A percentile compares a stretch with the other conserved stretches of the same genome.
These are phyloP conservation scores for Huntiella moniliformis DNA, from an alignment of 2,329 filamentous ascomycete genomes.

Conservation along the genomic window DNA sequence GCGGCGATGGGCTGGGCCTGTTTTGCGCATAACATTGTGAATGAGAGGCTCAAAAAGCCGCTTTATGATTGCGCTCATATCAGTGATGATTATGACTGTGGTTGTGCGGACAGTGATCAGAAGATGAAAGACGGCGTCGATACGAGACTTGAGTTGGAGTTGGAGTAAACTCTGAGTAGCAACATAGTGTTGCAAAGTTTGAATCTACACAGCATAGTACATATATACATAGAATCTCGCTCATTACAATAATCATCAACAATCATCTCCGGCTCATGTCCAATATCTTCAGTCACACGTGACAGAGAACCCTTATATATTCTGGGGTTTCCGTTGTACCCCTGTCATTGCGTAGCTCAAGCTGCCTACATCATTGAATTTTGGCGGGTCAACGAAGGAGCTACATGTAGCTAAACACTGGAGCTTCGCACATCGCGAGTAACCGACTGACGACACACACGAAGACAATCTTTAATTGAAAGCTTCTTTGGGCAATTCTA, in stretches of 20 bases:
- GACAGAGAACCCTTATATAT: not conserved
- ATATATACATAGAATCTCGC: too few relatives aligned
- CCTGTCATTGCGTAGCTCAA: constrained; percentile 9
- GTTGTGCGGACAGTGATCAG: constrained; percentile 45
- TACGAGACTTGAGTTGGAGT: constrained; percentile 16
- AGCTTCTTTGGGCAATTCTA: not conserved
- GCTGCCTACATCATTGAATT: constrained; percentile 11
- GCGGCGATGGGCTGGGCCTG: constrained; percentile 50
- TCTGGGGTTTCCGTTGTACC: not conserved
- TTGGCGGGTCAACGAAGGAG: not conserved
- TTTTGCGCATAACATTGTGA: constrained; percentile 49
- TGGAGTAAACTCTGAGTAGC: not conserved
- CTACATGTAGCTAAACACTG: not conserved
- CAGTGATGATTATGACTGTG: constrained; percentile 54
- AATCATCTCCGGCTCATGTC: not conserved
- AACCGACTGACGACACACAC: not conserved
- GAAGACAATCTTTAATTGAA: not conserved
- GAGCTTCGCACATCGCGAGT: not conserved
- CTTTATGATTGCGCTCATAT: constrained; percentile 48
- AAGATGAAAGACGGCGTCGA: constrained; percentile 20
- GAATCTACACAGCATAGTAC: too few relatives aligned
- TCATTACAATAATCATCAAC: too few relatives aligned
- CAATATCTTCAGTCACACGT: not conserved
- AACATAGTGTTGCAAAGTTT: not conserved
- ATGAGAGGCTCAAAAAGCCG: constrained; percentile 41